Evolutionary conservation across 1,284 basidiomycete genomes (phyloP).

Genomic region (Trametes versicolor): DNA sequence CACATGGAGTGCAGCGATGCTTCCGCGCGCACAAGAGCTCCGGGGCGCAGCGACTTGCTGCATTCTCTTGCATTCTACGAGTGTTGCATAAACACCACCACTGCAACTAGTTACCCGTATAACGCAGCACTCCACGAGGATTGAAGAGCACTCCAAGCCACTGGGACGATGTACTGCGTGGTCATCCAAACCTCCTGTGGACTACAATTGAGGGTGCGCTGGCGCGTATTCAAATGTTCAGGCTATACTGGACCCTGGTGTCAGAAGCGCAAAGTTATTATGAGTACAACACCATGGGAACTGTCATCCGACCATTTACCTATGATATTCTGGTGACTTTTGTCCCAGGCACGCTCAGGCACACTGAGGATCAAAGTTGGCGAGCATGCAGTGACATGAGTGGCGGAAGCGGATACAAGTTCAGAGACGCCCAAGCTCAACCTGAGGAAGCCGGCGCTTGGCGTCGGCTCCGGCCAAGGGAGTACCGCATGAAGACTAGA

Average conservation of each 20-base stretch:
- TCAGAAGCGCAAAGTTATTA: neutral
- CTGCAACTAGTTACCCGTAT: neutral
- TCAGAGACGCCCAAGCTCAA: neutral
- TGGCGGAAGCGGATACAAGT: constrained; percentile 11
- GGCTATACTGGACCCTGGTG: no score
- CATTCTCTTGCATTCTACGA: constrained; percentile 3
- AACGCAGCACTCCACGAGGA: constrained; percentile 1
- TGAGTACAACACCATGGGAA: no score
- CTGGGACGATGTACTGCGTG: neutral
- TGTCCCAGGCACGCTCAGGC: constrained; percentile 5
- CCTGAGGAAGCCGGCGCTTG: neutral
- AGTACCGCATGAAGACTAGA: neutral
- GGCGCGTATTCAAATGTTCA: no score
- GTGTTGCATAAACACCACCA: neutral
- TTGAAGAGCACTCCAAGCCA: neutral
- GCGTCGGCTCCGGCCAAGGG: neutral
- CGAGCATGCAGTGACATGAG: neutral
- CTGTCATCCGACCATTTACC: no score
- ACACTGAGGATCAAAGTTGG: no score
- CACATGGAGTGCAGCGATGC: neutral
- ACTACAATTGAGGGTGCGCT: no score
- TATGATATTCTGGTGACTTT: no score
- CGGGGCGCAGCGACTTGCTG: neutral
- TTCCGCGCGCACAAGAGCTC: neutral
- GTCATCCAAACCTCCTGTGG: neutral